phyloP scores from a whole-genome alignment of 2,329 filamentous ascomycete genomes.

The Blastomyces gilchristii region DNA sequence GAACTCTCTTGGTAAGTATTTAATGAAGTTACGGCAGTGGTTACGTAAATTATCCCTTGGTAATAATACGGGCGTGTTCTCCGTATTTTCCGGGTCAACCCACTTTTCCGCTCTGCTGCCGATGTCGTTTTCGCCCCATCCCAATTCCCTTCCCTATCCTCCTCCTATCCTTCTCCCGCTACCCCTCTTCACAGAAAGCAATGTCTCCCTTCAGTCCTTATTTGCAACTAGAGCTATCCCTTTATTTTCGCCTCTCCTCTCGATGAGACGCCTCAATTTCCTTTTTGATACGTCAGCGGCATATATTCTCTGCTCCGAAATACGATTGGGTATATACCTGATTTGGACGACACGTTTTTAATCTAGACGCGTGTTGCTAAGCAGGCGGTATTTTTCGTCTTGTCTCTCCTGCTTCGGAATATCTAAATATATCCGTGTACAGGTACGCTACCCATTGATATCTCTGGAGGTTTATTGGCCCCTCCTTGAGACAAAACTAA shows the following conservation, averaged over 20 bases:
- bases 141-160: neutral
- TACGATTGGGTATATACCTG: neutral
- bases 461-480: neutral
- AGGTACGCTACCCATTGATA: neutral
- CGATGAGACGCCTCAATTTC: neutral
- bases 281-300: neutral
- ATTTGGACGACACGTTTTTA: neutral
- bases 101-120: neutral
- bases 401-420: neutral
- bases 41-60: neutral
- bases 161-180: neutral
- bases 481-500: neutral
- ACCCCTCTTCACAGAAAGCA: neutral
- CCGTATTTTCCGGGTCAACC: constrained; percentile 9
- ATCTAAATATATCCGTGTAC: neutral
- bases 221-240: neutral
- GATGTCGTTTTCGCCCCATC: constrained; percentile 3
- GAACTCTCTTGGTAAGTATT: too few species aligned
- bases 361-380: neutral
- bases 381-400: neutral
- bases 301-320: neutral
- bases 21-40: neutral
- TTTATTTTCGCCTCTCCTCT: neutral
- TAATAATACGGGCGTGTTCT: neutral
- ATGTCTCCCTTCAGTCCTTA: neutral